Evolutionary conservation across 1,284 basidiomycete genomes (phyloP), one percentile per base, ranked within the genome.

Genomic region (Papiliotrema nemorosa): DNA sequence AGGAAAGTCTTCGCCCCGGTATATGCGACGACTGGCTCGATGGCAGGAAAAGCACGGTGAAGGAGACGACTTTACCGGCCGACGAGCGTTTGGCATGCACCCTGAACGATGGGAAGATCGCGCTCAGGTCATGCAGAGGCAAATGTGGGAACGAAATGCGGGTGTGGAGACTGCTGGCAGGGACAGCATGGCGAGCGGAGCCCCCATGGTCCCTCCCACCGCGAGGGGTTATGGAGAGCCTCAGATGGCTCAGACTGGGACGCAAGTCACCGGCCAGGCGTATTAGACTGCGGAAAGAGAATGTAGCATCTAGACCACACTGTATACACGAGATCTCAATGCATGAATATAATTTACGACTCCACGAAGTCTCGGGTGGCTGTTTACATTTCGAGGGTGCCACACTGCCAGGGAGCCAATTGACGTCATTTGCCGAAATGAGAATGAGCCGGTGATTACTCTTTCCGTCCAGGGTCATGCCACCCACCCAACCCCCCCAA

Each of bases 1-100:
- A 34, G 67, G 63, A 35, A 77, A 78, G 59, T 70, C 73, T 2
- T 72, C 68, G 9, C 71, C 70, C 3, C 64, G 75, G 10, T 76
- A 76, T 62, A 69, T 75, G 58, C 64, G 72, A 14, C 63, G 67
- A 14, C 52, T 74, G 31, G 73, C 71, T 9, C 46, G 53, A 46
- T 75, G 73, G 72, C 72, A 75, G 51, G 67, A 69, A 48, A 51
- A 58, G 26, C 62, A 72, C 48, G 67, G 59, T 14, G 58, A 66
- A 24, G 67, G 63, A 18, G 60, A 70, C 52, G 67, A 73, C 46
- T 73, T 71, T 46, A 67, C 69, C 2, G 70, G 70, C 13, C 54
- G 70, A 47, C 25, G 54, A 14, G 67, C 67, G 14, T 69, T 69
- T 39, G 54, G 46, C 6, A 43, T 47, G 20, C 55, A 66, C 49